Percentiles rank a stretch among this genome's conserved stretches.
Evolutionary conservation across 73 alveolate species (phyloP).

Genomic region (Blepharisma stoltei): DNA sequence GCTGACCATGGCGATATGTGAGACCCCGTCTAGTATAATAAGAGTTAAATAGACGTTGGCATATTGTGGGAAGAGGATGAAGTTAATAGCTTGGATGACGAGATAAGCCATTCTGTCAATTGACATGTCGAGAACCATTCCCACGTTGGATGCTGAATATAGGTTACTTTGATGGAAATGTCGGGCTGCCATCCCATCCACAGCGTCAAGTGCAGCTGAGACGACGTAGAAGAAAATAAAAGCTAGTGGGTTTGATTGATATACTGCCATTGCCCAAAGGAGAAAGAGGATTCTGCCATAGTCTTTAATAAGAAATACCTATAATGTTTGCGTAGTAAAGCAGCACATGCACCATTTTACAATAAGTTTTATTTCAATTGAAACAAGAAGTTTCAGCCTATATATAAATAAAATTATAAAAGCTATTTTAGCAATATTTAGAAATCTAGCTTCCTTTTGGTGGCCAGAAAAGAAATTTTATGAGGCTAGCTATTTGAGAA

Average conservation of each 20-base stretch:
- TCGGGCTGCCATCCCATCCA: conserved; percentile 30
- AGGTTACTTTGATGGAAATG: background rate
- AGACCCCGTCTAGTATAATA: background rate
- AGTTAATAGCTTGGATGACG: background rate
- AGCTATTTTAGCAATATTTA: too few relatives aligned
- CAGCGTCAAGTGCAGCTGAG: background rate
- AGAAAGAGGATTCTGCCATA: background rate
- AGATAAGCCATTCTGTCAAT: conserved; percentile 4
- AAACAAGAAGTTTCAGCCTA: too few relatives aligned
- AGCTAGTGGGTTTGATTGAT: background rate
- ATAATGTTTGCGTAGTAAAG: background rate
- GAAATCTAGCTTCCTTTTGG: too few relatives aligned
- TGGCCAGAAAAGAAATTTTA: too few relatives aligned
- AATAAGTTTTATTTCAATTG: background rate
- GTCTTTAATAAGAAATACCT: background rate
- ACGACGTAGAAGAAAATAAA: conserved; percentile 34
- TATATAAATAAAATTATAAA: too few relatives aligned
- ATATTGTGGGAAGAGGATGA: background rate
- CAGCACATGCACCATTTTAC: background rate
- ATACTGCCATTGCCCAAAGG: background rate
- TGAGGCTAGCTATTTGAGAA: too few relatives aligned
- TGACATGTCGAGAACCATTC: conserved; percentile 21
- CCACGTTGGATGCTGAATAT: conserved; percentile 6
- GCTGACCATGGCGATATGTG: background rate
- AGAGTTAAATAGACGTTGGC: background rate